Evolutionary conservation across 2,329 filamentous ascomycete species (phyloP).

Genomic region (Calonectria fujianensis): DNA sequence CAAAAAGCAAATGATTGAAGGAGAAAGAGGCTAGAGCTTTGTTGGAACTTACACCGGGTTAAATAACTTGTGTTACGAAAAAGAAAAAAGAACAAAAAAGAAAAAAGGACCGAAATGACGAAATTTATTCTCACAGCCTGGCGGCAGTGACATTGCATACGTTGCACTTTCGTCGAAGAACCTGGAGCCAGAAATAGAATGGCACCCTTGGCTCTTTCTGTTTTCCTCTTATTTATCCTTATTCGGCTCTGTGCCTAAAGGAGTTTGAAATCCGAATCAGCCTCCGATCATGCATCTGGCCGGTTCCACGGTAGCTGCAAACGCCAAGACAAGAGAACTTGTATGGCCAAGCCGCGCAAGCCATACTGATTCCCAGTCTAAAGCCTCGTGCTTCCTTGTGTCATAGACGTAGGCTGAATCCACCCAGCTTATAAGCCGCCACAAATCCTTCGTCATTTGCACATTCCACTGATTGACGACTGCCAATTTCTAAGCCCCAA

Average conservation of each 20-base stretch:
- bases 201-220: neutral
- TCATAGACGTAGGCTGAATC: neutral
- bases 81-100: no score
- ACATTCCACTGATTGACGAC: neutral
- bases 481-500: neutral
- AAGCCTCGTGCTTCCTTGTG: no score
- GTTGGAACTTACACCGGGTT: neutral
- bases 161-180: no score
- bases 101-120: neutral
- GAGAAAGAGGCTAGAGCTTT: no score
- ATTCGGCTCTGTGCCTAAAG: neutral
- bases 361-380: no score
- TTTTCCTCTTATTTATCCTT: neutral
- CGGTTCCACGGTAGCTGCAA: neutral
- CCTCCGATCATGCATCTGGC: neutral
- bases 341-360: no score
- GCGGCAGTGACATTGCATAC: neutral
- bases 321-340: neutral
- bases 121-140: neutral
- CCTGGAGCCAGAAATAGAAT: neutral
- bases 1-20: neutral
- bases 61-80: neutral
- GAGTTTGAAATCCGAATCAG: neutral
- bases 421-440: neutral
- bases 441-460: constrained; percentile 2